Evolutionary conservation across 2,329 filamentous ascomycete genomes (phyloP).

Genomic region (Botrytis elliptica): DNA sequence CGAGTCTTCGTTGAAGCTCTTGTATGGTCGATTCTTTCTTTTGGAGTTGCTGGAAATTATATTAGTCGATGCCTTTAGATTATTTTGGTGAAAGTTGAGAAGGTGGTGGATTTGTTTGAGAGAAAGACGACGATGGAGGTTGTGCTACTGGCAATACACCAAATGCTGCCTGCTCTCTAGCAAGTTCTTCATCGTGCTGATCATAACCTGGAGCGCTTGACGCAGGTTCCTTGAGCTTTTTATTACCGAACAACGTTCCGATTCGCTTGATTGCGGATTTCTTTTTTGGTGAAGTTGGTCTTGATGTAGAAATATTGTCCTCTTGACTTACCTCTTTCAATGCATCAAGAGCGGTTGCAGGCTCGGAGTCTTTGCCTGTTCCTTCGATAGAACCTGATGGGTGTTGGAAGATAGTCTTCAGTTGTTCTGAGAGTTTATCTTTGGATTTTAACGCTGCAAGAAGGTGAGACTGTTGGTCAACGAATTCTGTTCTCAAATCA

Average conservation of each 20-base stretch:
- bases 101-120: constrained; percentile 10
- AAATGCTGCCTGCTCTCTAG: constrained; percentile 11
- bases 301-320: constrained; percentile 9
- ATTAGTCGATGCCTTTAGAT: constrained; percentile 28
- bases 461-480: constrained; percentile 59
- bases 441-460: constrained; percentile 60
- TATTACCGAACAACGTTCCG: not conserved
- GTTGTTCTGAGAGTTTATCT: constrained; percentile 56
- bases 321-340: constrained; percentile 55
- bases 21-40: constrained; percentile 34
- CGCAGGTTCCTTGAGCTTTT: not conserved
- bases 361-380: constrained; percentile 12
- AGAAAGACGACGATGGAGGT: not conserved
- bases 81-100: not conserved
- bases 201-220: not conserved
- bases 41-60: constrained; percentile 32
- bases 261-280: constrained; percentile 10
- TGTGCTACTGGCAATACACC: constrained; percentile 20
- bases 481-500: constrained; percentile 50
- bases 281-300: constrained; percentile 15
- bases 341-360: constrained; percentile 46
- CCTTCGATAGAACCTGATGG: constrained; percentile 19
- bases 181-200: constrained; percentile 10
- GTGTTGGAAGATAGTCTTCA: constrained; percentile 36
- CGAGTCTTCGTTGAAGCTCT: constrained; percentile 36